Evolutionary conservation across 176 grass and related monocot species (phyloP).

Genomic region (Paspalum vaginatum): DNA sequence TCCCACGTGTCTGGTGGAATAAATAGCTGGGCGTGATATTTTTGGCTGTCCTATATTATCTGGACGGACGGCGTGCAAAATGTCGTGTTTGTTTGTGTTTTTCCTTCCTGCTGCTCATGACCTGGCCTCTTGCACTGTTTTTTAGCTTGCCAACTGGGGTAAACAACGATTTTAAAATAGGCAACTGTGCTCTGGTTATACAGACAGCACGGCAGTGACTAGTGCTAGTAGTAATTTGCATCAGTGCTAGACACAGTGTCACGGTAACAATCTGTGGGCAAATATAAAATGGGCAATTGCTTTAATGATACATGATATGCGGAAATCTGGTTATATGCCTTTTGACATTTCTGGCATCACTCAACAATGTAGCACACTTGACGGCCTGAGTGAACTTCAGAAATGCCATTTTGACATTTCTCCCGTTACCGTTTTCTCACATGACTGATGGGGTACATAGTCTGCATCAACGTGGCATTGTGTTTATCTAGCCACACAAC

Average conservation of each 20-base stretch:
- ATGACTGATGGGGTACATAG: neutral
- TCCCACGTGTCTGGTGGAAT: neutral
- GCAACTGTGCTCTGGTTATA: neutral
- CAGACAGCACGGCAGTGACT: neutral
- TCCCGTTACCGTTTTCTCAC: neutral
- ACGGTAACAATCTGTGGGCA: neutral
- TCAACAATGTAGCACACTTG: neutral
- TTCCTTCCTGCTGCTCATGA: neutral
- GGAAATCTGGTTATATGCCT: neutral
- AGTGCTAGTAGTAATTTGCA: neutral
- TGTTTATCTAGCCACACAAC: neutral
- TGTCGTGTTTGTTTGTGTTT: constrained; percentile 9
- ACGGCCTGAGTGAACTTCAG: neutral
- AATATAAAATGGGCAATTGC: too few species aligned
- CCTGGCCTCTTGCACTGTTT: neutral
- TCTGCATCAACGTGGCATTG: neutral
- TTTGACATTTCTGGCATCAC: too few species aligned
- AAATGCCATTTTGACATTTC: neutral
- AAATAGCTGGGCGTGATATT: neutral
- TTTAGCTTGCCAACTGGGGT: neutral
- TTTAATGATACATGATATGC: neutral
- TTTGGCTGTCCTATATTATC: neutral
- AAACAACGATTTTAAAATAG: neutral
- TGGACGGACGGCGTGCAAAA: constrained; percentile 27
- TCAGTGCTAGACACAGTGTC: neutral